A percentile compares a stretch with the other conserved stretches of the same genome.
Evolutionary conservation across 2,329 filamentous ascomycete genomes (phyloP).

Genomic region (Penicillium sp.): DNA sequence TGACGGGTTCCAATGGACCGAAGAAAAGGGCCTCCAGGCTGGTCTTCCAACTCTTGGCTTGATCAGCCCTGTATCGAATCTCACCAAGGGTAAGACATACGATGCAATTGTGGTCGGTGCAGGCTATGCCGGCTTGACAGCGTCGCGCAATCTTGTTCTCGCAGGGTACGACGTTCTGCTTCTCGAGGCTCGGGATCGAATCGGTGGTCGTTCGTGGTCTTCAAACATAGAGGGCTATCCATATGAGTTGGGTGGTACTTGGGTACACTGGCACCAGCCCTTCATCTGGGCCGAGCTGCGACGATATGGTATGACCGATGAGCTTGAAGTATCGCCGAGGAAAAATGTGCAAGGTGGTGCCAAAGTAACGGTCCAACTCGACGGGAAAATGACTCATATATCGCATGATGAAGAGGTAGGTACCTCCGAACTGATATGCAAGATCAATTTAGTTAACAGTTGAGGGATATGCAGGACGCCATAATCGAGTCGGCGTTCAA

Average conservation of each 20-base stretch:
- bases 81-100: constrained; percentile 4
- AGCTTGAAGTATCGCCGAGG: no score
- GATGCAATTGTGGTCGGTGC: constrained; percentile 39
- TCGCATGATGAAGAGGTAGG: no score
- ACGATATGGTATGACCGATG: background rate
- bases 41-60: constrained; percentile 29
- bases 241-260: constrained; percentile 50
- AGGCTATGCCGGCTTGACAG: constrained; percentile 39
- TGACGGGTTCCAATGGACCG: constrained; percentile 35
- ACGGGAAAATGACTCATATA: no score
- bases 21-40: constrained; percentile 23
- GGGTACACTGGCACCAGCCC: constrained; percentile 29
- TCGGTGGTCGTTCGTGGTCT: constrained; percentile 49
- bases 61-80: no score
- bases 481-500: no score
- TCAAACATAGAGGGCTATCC: constrained; percentile 35
- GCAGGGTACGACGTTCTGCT: constrained; percentile 51
- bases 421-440: no score
- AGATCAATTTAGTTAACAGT: no score
- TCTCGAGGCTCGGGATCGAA: constrained; percentile 47
- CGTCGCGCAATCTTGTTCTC: constrained; percentile 47
- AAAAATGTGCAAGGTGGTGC: no score
- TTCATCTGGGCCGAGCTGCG: background rate
- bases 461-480: no score
- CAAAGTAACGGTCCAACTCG: no score